Base-by-base conservation (phyloP, 345 rosid species). In the Euphorbia tirucalli region DNA sequence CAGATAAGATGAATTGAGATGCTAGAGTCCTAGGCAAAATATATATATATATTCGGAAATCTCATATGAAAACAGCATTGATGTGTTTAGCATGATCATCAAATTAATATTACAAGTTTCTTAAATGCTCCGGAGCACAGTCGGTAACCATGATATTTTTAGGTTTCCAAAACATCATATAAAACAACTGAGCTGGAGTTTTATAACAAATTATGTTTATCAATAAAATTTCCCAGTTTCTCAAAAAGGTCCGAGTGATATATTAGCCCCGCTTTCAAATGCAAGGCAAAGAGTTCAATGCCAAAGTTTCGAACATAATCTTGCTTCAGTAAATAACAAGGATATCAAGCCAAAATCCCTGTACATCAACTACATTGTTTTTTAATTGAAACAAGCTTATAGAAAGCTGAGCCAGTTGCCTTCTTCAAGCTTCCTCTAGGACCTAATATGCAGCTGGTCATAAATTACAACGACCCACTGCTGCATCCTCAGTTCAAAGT, bases 1-100 rank as follows among this genome's bases (percentile, higher is more conserved):
- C 49, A 69, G 6, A 73, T 18, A 41, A 65, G 56, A 49, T 62
- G 35, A 60, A 46, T 49, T 11, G 48, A 74, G 56, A 28, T n/a
- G 50, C 71, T 43, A 58, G 31, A 31, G 61, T 56, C 61, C 50
- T 16, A 70, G 54, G 60, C 8, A 41, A 31, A 58, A 21, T 24
- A 52, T 35, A 16, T n/a, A 54, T 37, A 25, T 19, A 56, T 18
- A n/a, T n/a, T n/a, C n/a, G 25, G 50, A 74, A 70, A 52, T 41
- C 65, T 24, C 54, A 73, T 58, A 52, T 5, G 14, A 27, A 72
- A 11, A 22, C 35, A 57, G 13, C 39, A 39, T 57, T 18, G 19
- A 63, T 65, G 58, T 66, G 30, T 55, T 44, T 27, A 15, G 11
- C 61, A 55, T 68, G 59, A 44, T 37, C 7, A 10, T 18, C 10